These are phyloP conservation scores for Lippia alba DNA, from an alignment of 305 asterid genomes.

Conservation along the genomic window DNA sequence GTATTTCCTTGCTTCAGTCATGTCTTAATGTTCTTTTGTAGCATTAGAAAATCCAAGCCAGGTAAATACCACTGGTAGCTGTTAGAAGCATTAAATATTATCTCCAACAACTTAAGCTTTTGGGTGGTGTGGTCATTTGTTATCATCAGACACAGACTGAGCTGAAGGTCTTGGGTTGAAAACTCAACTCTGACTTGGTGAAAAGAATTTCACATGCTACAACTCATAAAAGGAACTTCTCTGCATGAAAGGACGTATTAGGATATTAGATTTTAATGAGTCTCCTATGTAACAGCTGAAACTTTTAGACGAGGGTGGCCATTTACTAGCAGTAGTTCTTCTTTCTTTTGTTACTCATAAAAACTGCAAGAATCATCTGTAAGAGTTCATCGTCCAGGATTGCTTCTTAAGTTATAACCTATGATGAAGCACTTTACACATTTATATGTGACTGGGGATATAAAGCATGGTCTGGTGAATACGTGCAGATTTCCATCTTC, in stretches of 20 bases:
- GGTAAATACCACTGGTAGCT: constrained; percentile 22
- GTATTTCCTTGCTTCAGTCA: constrained; percentile 13
- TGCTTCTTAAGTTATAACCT: constrained; percentile 18
- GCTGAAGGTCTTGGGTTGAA: no score
- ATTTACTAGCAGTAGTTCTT: constrained; percentile 2
- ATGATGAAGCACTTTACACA: constrained; percentile 8
- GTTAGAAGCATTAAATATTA: neutral
- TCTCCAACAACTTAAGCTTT: no score
- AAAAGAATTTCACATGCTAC: no score
- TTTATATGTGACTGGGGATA: constrained; percentile 13
- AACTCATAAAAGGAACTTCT: no score
- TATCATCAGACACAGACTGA: no score
- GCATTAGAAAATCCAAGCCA: constrained; percentile 15
- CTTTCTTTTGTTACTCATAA: constrained; percentile 16
- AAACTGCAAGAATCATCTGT: constrained; percentile 11
- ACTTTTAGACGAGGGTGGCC: no score
- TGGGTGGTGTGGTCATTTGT: no score
- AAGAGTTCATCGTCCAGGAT: neutral
- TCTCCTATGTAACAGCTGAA: no score
- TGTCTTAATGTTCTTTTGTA: constrained; percentile 27
- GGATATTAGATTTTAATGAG: no score
- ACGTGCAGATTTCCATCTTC: neutral
- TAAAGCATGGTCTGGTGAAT: constrained; percentile 5
- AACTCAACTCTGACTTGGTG: no score
- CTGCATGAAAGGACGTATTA: no score